Percentiles rank a stretch among this genome's conserved stretches.
Conservation (phyloP, 768 basidiomycete genomes). For the Cystoderma amianthinum region DNA sequence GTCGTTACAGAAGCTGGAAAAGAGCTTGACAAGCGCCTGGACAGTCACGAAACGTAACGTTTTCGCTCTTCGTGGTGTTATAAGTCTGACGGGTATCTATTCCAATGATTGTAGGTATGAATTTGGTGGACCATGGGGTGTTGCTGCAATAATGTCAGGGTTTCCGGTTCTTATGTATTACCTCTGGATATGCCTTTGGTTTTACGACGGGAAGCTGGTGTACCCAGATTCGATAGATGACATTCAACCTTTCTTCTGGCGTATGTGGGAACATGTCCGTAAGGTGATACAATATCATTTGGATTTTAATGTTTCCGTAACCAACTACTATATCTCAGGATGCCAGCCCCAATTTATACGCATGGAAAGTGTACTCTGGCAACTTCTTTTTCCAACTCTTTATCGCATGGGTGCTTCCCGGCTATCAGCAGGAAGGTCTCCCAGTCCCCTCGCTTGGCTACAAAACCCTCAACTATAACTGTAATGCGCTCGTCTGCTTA, state of each 20-base stretch:
- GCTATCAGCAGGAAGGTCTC: slow-evolving; percentile 89
- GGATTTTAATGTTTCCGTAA: too few species aligned
- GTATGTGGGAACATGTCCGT: slow-evolving; percentile 82
- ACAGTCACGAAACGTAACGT: slow-evolving; percentile 53
- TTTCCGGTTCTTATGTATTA: slow-evolving; percentile 98
- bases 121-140: slow-evolving; percentile 93
- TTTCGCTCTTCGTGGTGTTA: neutral
- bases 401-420: slow-evolving; percentile 87
- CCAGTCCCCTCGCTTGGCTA: slow-evolving; percentile 93
- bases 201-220: slow-evolving; percentile 83
- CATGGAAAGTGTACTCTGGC: slow-evolving; percentile 86
- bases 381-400: slow-evolving; percentile 86
- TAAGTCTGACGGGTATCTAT: slow-evolving; percentile 6
- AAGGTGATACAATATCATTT: slow-evolving; percentile 37
- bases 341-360: slow-evolving; percentile 83
- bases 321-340: slow-evolving; percentile 44
- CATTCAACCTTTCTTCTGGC: slow-evolving; percentile 66
- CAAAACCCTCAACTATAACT: slow-evolving; percentile 92
- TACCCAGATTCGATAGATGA: slow-evolving; percentile 63
- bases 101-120: slow-evolving; percentile 59
- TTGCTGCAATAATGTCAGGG: slow-evolving; percentile 86
- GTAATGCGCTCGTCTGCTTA: slow-evolving; percentile 84
- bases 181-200: slow-evolving; percentile 95
- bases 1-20: slow-evolving; percentile 64
- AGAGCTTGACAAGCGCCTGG: slow-evolving; percentile 66